These are phyloP conservation scores for Gaeumannomyces tritici DNA, from an alignment of 2,329 filamentous ascomycete genomes.

Conservation along the genomic window DNA sequence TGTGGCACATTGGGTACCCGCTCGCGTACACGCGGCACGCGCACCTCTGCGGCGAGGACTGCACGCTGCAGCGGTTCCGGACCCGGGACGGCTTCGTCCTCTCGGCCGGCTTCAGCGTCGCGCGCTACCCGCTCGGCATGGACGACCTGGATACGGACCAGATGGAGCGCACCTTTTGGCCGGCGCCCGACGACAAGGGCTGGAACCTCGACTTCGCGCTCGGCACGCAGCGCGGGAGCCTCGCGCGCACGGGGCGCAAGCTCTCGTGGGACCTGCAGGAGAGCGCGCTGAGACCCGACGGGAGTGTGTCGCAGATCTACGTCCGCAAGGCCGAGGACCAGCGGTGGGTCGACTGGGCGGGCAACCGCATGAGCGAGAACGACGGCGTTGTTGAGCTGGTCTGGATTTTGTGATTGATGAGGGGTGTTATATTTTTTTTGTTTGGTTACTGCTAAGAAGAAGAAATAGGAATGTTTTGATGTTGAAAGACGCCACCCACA, in stretches of 20 bases:
- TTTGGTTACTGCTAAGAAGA: too few species aligned
- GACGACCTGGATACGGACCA: conserved; percentile 19
- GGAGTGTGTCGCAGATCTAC: conserved; percentile 41
- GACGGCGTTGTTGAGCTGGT: conserved; percentile 49
- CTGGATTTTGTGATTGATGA: conserved; percentile 28
- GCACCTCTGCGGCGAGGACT: conserved; percentile 51
- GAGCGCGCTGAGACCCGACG: conserved; percentile 32
- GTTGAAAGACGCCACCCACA: too few species aligned
- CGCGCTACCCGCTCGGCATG: conserved; percentile 43
- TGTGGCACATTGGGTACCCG: conserved; percentile 45
- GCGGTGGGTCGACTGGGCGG: conserved; percentile 39
- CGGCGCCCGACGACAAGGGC: conserved; percentile 18
- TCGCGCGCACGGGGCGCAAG: conserved; percentile 20
- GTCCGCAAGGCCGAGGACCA: conserved; percentile 41
- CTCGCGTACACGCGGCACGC: conserved; percentile 47
- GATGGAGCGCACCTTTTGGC: conserved; percentile 21
- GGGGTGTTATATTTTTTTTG: too few species aligned
- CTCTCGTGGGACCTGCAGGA: conserved; percentile 38
- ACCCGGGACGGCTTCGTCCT: conserved; percentile 43
- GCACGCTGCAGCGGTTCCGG: conserved; percentile 48
- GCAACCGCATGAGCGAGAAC: conserved; percentile 37
- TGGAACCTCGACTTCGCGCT: conserved; percentile 21
- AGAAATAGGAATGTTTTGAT: too few species aligned
- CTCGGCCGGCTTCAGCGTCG: conserved; percentile 50
- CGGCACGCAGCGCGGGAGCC: conserved; percentile 18